A percentile compares a stretch with the other conserved stretches of the same genome.
Evolutionary conservation across 352 stramenopile species (phyloP).

Genomic region (Pythium dissimile): DNA sequence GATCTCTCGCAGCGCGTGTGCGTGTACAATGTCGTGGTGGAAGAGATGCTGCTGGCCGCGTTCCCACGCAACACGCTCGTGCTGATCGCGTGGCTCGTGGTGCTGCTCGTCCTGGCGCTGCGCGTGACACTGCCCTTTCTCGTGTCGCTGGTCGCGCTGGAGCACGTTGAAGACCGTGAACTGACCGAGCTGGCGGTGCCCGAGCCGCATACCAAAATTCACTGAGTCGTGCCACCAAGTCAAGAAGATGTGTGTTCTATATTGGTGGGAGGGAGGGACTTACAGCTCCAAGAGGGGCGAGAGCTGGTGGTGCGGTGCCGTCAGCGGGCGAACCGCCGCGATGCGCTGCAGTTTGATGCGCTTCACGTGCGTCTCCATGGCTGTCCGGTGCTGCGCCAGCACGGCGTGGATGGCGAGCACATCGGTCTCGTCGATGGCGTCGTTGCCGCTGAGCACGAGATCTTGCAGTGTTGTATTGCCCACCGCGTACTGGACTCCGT

Average conservation of each 20-base stretch:
- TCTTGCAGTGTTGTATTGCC: constrained; percentile 62
- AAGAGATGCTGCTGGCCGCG: constrained; percentile 57
- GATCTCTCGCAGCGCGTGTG: constrained; percentile 40
- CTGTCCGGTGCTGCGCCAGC: constrained; percentile 35
- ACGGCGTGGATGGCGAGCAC: constrained; percentile 33
- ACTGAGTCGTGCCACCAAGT: constrained; percentile 2
- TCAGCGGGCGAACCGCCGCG: constrained; percentile 17
- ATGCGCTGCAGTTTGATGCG: constrained; percentile 70
- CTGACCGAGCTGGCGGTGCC: constrained; percentile 7
- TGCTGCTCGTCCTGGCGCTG: constrained; percentile 33
- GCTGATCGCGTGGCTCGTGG: constrained; percentile 50
- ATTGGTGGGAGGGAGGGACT: no score
- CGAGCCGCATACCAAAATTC: constrained; percentile 18
- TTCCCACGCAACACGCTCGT: constrained; percentile 53
- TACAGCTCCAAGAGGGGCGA: constrained; percentile 27
- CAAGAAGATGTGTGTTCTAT: not conserved
- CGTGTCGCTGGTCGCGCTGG: constrained; percentile 46
- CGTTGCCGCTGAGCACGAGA: constrained; percentile 64
- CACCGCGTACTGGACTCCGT: constrained; percentile 50
- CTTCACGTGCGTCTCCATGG: constrained; percentile 45
- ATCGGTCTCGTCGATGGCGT: constrained; percentile 30
- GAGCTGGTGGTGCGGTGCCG: constrained; percentile 1
- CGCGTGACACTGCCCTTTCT: constrained; percentile 47
- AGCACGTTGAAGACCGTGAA: constrained; percentile 33
- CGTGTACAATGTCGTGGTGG: constrained; percentile 72